Conservation (phyloP, 805 yeast genomes). For the Zygosaccharomyces rouxii region DNA sequence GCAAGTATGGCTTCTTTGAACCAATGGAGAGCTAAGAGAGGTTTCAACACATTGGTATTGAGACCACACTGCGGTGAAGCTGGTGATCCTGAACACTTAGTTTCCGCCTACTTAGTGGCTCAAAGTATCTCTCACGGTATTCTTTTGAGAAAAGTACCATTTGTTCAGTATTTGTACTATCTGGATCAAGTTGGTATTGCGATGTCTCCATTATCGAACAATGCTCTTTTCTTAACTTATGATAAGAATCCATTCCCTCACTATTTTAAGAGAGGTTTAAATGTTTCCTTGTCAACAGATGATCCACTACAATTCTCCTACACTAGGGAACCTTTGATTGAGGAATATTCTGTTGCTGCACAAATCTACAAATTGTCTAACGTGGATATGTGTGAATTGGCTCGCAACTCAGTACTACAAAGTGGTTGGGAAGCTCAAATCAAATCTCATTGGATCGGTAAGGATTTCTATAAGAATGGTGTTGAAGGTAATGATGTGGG, state of each 20-base stretch:
- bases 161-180: conserved; percentile 87
- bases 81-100: conserved; percentile 98
- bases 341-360: conserved; percentile 97
- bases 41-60: conserved; percentile 84
- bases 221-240: conserved; percentile 90
- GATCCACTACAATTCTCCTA: conserved; percentile 97
- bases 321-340: conserved; percentile 95
- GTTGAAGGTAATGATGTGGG: conserved; percentile 83
- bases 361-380: conserved; percentile 91
- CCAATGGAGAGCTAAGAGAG: conserved; percentile 69
- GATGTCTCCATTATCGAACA: conserved; percentile 96
- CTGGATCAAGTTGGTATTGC: conserved; percentile 96
- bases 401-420: conserved; percentile 86
- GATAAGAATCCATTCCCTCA: conserved; percentile 94
- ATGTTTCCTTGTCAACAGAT: conserved; percentile 92
- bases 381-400: conserved; percentile 97
- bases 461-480: conserved; percentile 52
- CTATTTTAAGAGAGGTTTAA: conserved; percentile 89
- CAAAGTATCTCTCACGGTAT: conserved; percentile 97
- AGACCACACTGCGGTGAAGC: conserved; percentile 99
- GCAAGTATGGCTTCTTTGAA: conserved; percentile 85
- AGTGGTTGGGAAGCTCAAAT: conserved; percentile 88
- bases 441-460: conserved; percentile 91
- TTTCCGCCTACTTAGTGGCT: conserved; percentile 81
- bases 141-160: conserved; percentile 86